These are phyloP conservation scores for Xylariaceae sp. DNA, from an alignment of 2,329 filamentous ascomycete species.

Conservation along the genomic window DNA sequence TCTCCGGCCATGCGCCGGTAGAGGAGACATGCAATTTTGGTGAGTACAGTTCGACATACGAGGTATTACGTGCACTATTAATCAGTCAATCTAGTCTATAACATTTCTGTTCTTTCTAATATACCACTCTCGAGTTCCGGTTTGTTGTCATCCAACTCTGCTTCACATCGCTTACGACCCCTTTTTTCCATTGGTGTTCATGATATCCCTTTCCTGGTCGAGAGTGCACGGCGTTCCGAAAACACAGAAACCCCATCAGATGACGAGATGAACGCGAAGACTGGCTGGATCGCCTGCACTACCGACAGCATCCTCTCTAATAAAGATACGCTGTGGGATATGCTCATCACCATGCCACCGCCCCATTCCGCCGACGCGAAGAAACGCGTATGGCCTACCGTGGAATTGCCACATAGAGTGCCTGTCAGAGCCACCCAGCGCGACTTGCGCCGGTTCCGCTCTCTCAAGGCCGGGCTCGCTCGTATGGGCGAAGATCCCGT, in stretches of 20 bases:
- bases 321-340: constrained; percentile 83
- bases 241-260: constrained; percentile 31
- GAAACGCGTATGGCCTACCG: constrained; percentile 66
- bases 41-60: constrained; percentile 37
- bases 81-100: constrained; percentile 63
- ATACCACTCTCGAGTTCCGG: constrained; percentile 71
- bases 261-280: constrained; percentile 43
- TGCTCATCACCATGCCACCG: constrained; percentile 77
- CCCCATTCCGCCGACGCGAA: constrained; percentile 52
- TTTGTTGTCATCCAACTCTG: constrained; percentile 57
- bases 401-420: constrained; percentile 60
- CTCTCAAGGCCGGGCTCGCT: constrained; percentile 59
- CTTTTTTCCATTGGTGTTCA: constrained; percentile 93
- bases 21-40: constrained; percentile 84
- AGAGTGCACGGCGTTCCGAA: constrained; percentile 48
- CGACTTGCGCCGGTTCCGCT: constrained; percentile 73
- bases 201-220: constrained; percentile 75
- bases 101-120: constrained; percentile 87
- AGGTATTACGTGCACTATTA: constrained; percentile 4
- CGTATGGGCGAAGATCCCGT: constrained; percentile 35
- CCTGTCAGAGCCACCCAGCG: constrained; percentile 81
- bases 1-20: constrained; percentile 82
- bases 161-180: constrained; percentile 64
- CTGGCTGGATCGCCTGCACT: constrained; percentile 89
- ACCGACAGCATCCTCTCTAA: constrained; percentile 88